A percentile compares a stretch with the other conserved stretches of the same genome.
Conservation (phyloP, 805 yeast species). For the Cyberlindnera euphorbiiphila region DNA sequence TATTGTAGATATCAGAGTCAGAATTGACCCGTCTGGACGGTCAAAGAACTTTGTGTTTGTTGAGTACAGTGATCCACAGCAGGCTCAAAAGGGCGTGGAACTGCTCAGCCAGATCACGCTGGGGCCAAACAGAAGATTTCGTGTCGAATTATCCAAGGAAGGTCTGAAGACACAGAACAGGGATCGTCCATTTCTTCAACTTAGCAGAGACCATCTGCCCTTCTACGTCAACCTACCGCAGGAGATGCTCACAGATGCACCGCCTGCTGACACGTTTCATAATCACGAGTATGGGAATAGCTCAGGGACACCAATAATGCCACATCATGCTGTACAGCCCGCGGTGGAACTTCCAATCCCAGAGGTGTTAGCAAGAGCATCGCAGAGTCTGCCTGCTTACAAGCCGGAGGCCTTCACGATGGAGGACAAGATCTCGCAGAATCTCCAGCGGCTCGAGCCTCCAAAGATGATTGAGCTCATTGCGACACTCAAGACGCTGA, state of each 20-base stretch:
- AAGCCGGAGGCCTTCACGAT: conserved; percentile 41
- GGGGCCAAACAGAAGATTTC: conserved; percentile 40
- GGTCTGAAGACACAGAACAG: conserved; percentile 38
- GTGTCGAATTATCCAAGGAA: conserved; percentile 61
- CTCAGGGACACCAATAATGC: conserved; percentile 6
- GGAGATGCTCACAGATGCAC: conserved; percentile 15
- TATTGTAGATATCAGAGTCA: conserved; percentile 56
- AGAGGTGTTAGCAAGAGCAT: conserved; percentile 47
- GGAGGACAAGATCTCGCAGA: conserved; percentile 57
- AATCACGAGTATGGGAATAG: too few relatives aligned
- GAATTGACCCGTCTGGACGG: conserved; percentile 40
- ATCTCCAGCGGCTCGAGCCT: conserved; percentile 64
- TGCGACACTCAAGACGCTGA: conserved; percentile 56
- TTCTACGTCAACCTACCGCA: conserved; percentile 54
- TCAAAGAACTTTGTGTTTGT: conserved; percentile 68
- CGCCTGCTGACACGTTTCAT: too few relatives aligned
- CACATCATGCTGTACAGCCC: conserved; percentile 9
- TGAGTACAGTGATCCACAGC: conserved; percentile 49
- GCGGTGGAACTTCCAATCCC: conserved; percentile 36
- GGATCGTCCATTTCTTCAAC: conserved; percentile 39
- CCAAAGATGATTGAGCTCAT: conserved; percentile 65
- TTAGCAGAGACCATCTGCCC: conserved; percentile 48
- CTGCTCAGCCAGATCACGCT: conserved; percentile 43
- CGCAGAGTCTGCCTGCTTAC: conserved; percentile 51
- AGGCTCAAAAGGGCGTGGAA: conserved; percentile 47